These are phyloP conservation scores for Dovyalis caffra DNA, from an alignment of 345 rosid species.

Conservation along the genomic window DNA sequence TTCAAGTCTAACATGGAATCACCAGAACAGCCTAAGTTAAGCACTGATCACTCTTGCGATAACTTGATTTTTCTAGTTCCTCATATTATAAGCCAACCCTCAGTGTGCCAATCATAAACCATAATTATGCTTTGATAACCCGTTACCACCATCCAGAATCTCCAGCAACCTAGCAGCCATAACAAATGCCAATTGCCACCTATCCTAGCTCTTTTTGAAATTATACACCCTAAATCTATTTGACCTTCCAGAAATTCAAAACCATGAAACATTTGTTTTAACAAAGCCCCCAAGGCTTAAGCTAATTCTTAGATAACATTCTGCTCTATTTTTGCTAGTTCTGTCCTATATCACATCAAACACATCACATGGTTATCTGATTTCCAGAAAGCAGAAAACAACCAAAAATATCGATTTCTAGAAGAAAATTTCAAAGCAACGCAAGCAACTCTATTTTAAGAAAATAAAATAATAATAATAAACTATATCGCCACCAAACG, in stretches of 20 bases:
- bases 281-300: neutral
- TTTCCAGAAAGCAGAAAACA: slow-evolving; percentile 2
- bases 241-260: neutral
- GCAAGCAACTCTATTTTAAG: neutral
- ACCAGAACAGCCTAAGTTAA: neutral
- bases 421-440: neutral
- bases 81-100: slow-evolving; percentile 2
- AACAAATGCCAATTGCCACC: neutral
- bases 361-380: neutral
- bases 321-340: neutral
- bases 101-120: neutral
- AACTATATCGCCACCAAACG: neutral
- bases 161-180: neutral
- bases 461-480: neutral
- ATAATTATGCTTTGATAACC: neutral
- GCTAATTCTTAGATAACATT: neutral
- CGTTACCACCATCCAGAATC: neutral
- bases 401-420: neutral
- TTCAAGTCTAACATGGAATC: neutral
- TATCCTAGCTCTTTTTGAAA: neutral
- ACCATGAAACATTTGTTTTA: neutral
- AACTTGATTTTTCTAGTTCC: neutral
- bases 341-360: neutral
- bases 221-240: neutral
- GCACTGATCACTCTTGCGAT: neutral